Evolutionary conservation across 352 stramenopile genomes (phyloP).

Genomic region (Globisporangium barbulae): DNA sequence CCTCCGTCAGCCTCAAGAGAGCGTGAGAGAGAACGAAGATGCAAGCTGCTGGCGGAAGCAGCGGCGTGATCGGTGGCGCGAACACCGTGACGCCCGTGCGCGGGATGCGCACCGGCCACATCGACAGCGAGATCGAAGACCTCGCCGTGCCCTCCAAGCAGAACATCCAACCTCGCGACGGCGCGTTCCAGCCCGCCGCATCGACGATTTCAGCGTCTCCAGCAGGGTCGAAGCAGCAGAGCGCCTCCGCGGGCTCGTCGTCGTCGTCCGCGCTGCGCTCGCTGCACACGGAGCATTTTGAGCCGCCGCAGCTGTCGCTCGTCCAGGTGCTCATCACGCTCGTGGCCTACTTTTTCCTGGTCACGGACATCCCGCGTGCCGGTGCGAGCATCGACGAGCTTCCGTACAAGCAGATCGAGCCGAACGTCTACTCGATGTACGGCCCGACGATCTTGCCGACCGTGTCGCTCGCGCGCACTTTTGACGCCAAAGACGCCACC

Average conservation of each 20-base stretch:
- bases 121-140: slow-evolving; percentile 12
- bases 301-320: slow-evolving; percentile 14
- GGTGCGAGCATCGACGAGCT: slow-evolving; percentile 36
- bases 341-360: slow-evolving; percentile 40
- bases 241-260: neutral
- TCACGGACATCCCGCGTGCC: slow-evolving; percentile 39
- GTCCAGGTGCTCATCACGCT: slow-evolving; percentile 35
- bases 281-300: slow-evolving; percentile 21
- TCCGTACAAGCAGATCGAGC: slow-evolving; percentile 42
- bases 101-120: neutral
- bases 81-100: slow-evolving; percentile 12
- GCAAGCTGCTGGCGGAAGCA: neutral
- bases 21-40: neutral
- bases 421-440: slow-evolving; percentile 49
- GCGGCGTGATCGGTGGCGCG: no score
- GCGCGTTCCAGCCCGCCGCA: neutral
- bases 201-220: neutral
- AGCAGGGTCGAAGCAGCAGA: slow-evolving; percentile 1
- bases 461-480: slow-evolving; percentile 21
- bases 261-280: slow-evolving; percentile 11
- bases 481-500: neutral
- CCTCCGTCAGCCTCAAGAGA: neutral
- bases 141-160: neutral
- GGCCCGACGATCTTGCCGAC: slow-evolving; percentile 32
- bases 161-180: neutral